phyloP scores from a whole-genome alignment of 768 basidiomycete genomes.

The Amanita phalloides region DNA sequence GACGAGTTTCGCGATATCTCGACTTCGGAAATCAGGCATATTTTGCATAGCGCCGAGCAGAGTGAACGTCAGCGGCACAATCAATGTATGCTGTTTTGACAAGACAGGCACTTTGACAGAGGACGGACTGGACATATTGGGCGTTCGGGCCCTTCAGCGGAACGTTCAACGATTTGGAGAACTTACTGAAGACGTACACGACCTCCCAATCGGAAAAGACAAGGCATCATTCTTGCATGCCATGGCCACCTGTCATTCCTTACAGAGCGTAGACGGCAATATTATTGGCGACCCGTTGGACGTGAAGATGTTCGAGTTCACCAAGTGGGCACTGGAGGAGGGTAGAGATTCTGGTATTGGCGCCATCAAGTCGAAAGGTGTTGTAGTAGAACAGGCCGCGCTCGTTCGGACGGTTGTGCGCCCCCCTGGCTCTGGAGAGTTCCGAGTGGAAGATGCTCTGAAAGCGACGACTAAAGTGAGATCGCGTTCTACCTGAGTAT shows the following conservation, averaged over 20 bases:
- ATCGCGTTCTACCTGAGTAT: not conserved
- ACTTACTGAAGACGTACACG: conserved; percentile 76
- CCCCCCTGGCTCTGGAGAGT: conserved; percentile 87
- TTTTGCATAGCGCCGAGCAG: conserved; percentile 96
- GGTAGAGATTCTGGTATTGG: conserved; percentile 64
- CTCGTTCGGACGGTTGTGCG: conserved; percentile 95
- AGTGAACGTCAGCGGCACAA: conserved; percentile 90
- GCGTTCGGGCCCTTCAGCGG: conserved; percentile 79
- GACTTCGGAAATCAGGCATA: conserved; percentile 79
- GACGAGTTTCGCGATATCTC: conserved; percentile 86
- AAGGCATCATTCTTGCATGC: conserved; percentile 88
- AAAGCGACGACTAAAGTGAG: conserved; percentile 71
- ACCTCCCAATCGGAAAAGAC: conserved; percentile 61
- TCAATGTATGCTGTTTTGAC: conserved; percentile 98
- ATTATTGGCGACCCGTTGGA: conserved; percentile 95
- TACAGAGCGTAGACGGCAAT: conserved; percentile 82
- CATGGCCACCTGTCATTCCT: conserved; percentile 90
- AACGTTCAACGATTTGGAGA: conserved; percentile 77
- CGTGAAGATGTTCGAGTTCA: conserved; percentile 97
- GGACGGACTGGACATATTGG: conserved; percentile 94
- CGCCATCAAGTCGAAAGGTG: conserved; percentile 54
- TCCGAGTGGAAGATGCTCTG: conserved; percentile 88
- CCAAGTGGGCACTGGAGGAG: conserved; percentile 93
- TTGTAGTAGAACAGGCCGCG: conserved; percentile 64
- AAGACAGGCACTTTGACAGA: conserved; percentile 99